Evolutionary conservation across 2,329 filamentous ascomycete species (phyloP).

Genomic region (Penicillium psychrosexuale): DNA sequence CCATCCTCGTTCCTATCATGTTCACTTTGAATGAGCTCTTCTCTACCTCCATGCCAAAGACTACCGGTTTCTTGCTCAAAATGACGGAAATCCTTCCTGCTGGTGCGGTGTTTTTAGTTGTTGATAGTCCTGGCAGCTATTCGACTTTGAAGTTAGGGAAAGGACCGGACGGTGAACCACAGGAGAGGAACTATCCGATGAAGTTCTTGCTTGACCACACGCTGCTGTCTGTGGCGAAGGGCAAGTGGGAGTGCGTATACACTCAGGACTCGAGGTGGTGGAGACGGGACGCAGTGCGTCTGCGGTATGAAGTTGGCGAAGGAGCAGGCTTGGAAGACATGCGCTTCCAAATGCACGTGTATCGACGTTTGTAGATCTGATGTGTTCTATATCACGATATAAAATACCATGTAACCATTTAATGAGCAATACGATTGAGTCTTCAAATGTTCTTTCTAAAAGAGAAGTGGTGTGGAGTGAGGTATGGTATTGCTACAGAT

Average conservation of each 20-base stretch:
- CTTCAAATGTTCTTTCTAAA: neutral
- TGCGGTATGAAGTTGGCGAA: slow-evolving; percentile 82
- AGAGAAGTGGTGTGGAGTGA: slow-evolving; percentile 17
- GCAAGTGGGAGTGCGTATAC: slow-evolving; percentile 69
- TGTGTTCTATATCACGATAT: slow-evolving; percentile 1
- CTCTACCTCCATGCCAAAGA: slow-evolving; percentile 67
- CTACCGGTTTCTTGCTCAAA: slow-evolving; percentile 70
- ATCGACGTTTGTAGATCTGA: slow-evolving; percentile 45
- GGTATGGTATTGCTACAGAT: slow-evolving; percentile 29
- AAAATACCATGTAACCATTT: neutral
- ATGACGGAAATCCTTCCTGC: slow-evolving; percentile 58
- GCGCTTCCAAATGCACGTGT: slow-evolving; percentile 90
- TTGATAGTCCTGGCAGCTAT: slow-evolving; percentile 92
- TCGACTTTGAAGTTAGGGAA: slow-evolving; percentile 72
- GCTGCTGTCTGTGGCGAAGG: slow-evolving; percentile 53
- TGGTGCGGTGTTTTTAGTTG: slow-evolving; percentile 72
- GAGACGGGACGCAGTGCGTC: slow-evolving; percentile 57
- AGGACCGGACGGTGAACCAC: slow-evolving; percentile 39
- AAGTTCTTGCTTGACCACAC: slow-evolving; percentile 86
- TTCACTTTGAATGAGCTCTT: slow-evolving; percentile 98
- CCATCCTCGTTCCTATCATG: slow-evolving; percentile 71
- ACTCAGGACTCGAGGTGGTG: slow-evolving; percentile 83
- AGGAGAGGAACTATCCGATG: slow-evolving; percentile 75
- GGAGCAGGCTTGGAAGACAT: slow-evolving; percentile 88
- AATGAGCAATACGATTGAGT: slow-evolving; percentile 8